These are phyloP conservation scores for Friedmanniomyces simplex DNA, from an alignment of 495 filamentous ascomycete genomes.

Conservation along the genomic window DNA sequence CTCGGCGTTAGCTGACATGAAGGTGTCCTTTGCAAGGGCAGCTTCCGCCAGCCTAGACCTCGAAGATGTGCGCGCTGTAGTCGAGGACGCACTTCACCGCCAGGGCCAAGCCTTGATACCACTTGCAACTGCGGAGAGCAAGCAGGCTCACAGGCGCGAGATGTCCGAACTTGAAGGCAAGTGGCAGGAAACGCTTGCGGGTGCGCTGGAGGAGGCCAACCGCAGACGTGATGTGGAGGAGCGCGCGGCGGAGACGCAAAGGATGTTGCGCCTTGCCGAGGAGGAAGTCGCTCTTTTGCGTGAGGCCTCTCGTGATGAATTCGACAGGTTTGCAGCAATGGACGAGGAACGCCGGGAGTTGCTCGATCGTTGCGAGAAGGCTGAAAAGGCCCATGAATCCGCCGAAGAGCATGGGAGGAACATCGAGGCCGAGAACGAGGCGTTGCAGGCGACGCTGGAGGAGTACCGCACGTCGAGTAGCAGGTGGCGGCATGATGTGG, in stretches of 20 bases:
- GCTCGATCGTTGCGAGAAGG: conserved; percentile 7
- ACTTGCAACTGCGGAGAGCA: conserved; percentile 24
- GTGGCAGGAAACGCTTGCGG: conserved; percentile 35
- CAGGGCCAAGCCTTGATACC: conserved; percentile 24
- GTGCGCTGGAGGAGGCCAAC: conserved; percentile 52
- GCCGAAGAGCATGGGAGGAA: conserved; percentile 7
- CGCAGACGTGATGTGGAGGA: conserved; percentile 60
- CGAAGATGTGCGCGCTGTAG: conserved; percentile 47
- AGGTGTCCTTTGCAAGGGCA: conserved; percentile 35
- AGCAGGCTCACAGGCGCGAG: conserved; percentile 36
- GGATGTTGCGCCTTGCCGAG: conserved; percentile 60
- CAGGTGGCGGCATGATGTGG: conserved; percentile 45
- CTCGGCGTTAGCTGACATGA: conserved; percentile 49
- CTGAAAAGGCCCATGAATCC: conserved; percentile 11
- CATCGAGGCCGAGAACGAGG: conserved; percentile 36
- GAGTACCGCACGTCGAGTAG: conserved; percentile 50
- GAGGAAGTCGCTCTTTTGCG: conserved; percentile 60
- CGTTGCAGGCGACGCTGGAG: conserved; percentile 48
- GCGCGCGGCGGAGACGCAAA: conserved; percentile 58
- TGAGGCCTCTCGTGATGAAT: conserved; percentile 57
- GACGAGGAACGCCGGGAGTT: conserved; percentile 43
- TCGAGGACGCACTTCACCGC: conserved; percentile 41
- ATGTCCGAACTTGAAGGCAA: conserved; percentile 32
- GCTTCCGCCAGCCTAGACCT: conserved; percentile 26
- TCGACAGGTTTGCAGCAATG: conserved; percentile 42